Conservation (phyloP, 2,329 filamentous ascomycete species). For the Trichoderma aggressivum region DNA sequence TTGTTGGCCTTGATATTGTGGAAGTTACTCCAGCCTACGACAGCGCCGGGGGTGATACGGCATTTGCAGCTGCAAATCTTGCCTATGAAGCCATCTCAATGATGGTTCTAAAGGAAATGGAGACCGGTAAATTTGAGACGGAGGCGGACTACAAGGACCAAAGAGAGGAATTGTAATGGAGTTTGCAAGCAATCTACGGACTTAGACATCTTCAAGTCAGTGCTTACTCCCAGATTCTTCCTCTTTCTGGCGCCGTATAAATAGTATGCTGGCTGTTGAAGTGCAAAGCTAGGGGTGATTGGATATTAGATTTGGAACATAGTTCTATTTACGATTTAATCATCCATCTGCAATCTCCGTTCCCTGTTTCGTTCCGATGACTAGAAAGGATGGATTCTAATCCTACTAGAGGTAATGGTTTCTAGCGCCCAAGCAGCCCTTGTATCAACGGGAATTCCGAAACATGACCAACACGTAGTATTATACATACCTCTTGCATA, state of each 20-base stretch:
- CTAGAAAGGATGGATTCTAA: neutral
- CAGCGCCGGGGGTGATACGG: neutral
- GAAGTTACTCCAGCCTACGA: neutral
- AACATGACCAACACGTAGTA: neutral
- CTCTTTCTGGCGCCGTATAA: neutral
- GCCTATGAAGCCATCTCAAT: neutral
- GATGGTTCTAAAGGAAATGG: neutral
- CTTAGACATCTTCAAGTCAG: neutral
- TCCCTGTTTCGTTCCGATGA: neutral
- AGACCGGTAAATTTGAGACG: neutral
- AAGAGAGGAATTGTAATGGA: neutral
- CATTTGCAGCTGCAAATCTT: neutral
- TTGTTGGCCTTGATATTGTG: neutral
- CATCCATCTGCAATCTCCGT: neutral
- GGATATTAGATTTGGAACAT: neutral
- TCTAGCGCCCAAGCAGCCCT: neutral
- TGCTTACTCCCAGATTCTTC: neutral
- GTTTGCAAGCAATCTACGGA: neutral
- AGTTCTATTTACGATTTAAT: neutral
- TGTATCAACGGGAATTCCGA: neutral
- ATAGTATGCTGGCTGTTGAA: neutral
- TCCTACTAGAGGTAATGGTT: neutral
- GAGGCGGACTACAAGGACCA: neutral
- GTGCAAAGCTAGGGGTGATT: neutral
- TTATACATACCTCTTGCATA: neutral